A percentile compares a stretch with the other conserved stretches of the same genome.
Evolutionary conservation across 305 asterid species (phyloP).

Genomic region (Fraxinus angustifolia): DNA sequence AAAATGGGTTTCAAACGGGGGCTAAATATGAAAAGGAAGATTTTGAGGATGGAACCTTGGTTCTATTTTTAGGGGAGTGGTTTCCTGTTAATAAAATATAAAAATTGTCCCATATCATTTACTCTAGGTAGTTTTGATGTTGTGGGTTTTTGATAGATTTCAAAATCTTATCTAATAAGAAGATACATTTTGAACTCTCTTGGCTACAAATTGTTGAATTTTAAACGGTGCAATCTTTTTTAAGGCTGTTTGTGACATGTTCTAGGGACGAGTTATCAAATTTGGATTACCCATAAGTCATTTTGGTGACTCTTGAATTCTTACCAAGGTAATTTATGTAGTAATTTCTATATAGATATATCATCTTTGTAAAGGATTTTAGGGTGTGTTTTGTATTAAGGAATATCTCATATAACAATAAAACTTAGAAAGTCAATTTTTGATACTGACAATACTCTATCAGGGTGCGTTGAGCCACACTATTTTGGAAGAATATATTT

Average conservation of each 20-base stretch:
- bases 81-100: neutral
- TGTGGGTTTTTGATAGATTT: constrained; percentile 21
- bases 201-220: neutral
- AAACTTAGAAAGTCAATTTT: neutral
- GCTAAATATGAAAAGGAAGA: neutral
- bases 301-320: neutral
- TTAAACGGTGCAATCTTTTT: neutral
- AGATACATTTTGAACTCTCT: neutral
- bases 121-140: constrained; percentile 28
- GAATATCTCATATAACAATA: neutral
- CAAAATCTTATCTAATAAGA: neutral
- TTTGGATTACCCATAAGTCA: neutral
- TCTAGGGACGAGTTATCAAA: neutral
- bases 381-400: neutral
- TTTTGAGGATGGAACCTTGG: constrained; percentile 9
- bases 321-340: neutral
- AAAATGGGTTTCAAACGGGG: no score
- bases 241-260: neutral
- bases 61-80: constrained; percentile 25
- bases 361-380: neutral
- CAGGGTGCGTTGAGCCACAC: no score
- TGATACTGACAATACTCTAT: no score
- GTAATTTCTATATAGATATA: neutral
- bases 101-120: neutral
- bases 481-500: no score